Conservation (phyloP, 2,329 filamentous ascomycete species). For the Ophiocordyceps polyrhachis-furcata region DNA sequence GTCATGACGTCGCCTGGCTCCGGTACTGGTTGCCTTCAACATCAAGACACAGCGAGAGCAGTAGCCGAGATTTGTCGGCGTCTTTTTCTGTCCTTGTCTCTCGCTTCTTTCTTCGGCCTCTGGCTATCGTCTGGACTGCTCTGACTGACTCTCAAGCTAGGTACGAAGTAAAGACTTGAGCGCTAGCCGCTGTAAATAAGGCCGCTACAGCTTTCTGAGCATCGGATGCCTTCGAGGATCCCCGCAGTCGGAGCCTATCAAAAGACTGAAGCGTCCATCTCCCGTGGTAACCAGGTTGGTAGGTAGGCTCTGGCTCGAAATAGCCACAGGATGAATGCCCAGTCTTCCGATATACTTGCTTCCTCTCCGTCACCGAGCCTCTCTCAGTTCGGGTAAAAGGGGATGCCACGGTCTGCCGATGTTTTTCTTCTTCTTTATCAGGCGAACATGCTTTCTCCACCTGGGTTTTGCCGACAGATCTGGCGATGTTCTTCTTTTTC, state of each 20-base stretch:
- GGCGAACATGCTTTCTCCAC: conserved; percentile 2
- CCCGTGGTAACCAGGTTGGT: conserved; percentile 14
- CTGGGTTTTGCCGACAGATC: background rate
- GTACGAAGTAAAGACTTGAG: conserved; percentile 42
- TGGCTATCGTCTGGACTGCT: conserved; percentile 50
- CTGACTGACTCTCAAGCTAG: conserved; percentile 33
- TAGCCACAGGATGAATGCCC: conserved; percentile 10
- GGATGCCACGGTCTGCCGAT: background rate
- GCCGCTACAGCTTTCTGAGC: conserved; percentile 29
- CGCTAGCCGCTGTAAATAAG: conserved; percentile 38
- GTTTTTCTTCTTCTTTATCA: background rate
- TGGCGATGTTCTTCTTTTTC: conserved; percentile 1
- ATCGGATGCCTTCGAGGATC: conserved; percentile 17
- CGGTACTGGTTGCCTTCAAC: conserved; percentile 6
- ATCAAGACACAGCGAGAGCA: conserved; percentile 20
- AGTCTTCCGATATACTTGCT: conserved; percentile 1
- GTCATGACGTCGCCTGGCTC: background rate
- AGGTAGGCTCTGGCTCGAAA: conserved; percentile 11
- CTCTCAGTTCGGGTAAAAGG: background rate
- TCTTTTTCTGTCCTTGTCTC: conserved; percentile 1
- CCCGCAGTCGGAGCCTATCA: conserved; percentile 28
- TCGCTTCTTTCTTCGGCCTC: conserved; percentile 23
- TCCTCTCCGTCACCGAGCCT: background rate
- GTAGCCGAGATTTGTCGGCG: conserved; percentile 6
- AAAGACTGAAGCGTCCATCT: conserved; percentile 15